Evolutionary conservation across 768 basidiomycete genomes (phyloP), one percentile per base, ranked within the genome.

Genomic region (Leccinum truebloodii): DNA sequence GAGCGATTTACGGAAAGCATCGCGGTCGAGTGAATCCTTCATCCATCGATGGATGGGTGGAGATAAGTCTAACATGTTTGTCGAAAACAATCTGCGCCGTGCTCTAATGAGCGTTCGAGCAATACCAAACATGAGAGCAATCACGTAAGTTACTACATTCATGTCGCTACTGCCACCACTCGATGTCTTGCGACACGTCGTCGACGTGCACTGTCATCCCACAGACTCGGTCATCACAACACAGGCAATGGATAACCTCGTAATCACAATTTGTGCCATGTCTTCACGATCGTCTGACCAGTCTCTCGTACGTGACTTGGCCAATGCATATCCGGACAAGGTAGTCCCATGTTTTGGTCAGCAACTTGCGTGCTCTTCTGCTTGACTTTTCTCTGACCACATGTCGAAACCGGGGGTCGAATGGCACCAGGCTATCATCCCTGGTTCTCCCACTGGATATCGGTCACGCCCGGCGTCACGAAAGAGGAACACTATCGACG

Each of bases 191-290:
- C 76, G 73, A 22, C 92, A 92, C 66, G 77, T 98, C 59, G 81
- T 87, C 57, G 95, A 97, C 70, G 91, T 88, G 0, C 95, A 98
- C 65, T 95, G 92, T 74, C 95, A 98, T 75, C 94, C 95, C 3
- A 94, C 92, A 4, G 95, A 96, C 73, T 83, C 88, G 10, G 73
- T 72, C 1, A 80, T 87, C 41, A 66, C 76, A 8, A 55, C 74
- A 4, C 74, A 77, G 24, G 79, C 81, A 5, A 85, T 91, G 75
- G 77, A 83, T 26, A 67, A 74, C 12, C 81, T 90, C 4, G 71
- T 77, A 3, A 86, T 93, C 54, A 87, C 83, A 0, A 79, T 97
- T 44, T 92, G 90, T 62, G 88, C 91, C n/a, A 95, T 95, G 93
- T 84, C 90, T 18, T 84, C 85, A 0, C 78, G 78, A 63, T 69